phyloP scores from a whole-genome alignment of 345 rosid species.

The Brassica incana region DNA sequence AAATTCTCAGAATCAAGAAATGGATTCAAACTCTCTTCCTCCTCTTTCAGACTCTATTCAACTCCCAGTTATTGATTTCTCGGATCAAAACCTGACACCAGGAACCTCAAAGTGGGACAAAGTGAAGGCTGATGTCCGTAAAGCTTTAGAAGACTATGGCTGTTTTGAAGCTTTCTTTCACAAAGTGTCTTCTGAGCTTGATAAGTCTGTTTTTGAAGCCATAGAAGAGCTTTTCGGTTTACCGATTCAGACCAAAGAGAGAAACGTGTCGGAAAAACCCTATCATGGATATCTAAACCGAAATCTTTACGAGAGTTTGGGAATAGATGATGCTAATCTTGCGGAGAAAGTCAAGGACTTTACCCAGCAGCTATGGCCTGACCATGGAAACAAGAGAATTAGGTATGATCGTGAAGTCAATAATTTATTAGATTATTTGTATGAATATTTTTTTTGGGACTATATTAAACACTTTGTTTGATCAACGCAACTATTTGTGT shows the following conservation, averaged over 20 bases:
- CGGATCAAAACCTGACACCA: slow-evolving; percentile 17
- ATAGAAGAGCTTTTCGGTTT: slow-evolving; percentile 29
- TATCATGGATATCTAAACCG: slow-evolving; percentile 23
- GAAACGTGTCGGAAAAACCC: slow-evolving; percentile 23
- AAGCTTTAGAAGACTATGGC: slow-evolving; percentile 39
- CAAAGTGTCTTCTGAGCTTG: slow-evolving; percentile 24
- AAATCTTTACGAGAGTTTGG: slow-evolving; percentile 30
- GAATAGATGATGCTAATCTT: slow-evolving; percentile 23
- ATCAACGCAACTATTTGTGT: too few relatives aligned
- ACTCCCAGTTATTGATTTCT: slow-evolving; percentile 28
- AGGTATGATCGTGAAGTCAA: slow-evolving; percentile 13
- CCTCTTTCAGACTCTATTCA: not conserved
- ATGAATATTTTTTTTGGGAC: too few relatives aligned
- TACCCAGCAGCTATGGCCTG: slow-evolving; percentile 28
- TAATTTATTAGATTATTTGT: too few relatives aligned
- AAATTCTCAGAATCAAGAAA: not conserved
- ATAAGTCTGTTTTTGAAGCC: slow-evolving; percentile 23
- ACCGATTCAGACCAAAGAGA: slow-evolving; percentile 29
- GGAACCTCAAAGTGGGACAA: slow-evolving; percentile 37
- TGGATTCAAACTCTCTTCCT: slow-evolving; percentile 30
- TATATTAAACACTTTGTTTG: too few relatives aligned
- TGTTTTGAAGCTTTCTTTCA: slow-evolving; percentile 28
- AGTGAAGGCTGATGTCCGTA: slow-evolving; percentile 24
- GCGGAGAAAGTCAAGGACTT: slow-evolving; percentile 27
- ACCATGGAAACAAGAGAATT: slow-evolving; percentile 25